Evolutionary conservation across 106 monocot genomes (phyloP), one percentile per base, ranked within the genome.

Genomic region (Acorus calamus): DNA sequence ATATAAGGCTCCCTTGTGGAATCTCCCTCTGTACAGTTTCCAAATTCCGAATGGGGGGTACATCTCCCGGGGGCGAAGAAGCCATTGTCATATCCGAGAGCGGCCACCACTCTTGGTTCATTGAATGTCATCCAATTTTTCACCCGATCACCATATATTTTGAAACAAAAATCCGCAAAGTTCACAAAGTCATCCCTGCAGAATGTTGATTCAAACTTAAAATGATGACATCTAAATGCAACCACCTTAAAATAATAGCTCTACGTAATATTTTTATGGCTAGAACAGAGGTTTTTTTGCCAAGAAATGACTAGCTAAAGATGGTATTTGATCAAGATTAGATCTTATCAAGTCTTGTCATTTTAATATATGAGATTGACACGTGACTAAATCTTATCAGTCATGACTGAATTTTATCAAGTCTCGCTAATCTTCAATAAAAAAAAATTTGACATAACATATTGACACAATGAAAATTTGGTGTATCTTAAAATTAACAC

Each of bases 121-220:
- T 96, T 96, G 45, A 90, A 96, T 47, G 94, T 90, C 68, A 87
- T 68, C 94, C 94, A 96, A 62, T 90, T 90, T 60, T 96, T 96
- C 48, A 96, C 94, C 58, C 90, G 84, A 57, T 96, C 94, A 10
- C 94, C 94, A 74, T 90, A 96, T 44, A 81, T 76, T 65, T 90
- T 80, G 75, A 96, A 96, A 59, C 94, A 96, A 55, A 90, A 90
- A 2, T 96, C 94, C 9, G 94, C 84, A 60, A 85, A 96, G 52
- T 96, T 78, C 14, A 81, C 86, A 66, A 64, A 96, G 4, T 70
- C 84, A 42, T 82, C 60, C 66, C 94, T 96, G 76, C 74, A 72
- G 6, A 3, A 10, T 10, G 59, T 58, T n/a, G 5, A 49, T 60
- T 42, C 14, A 65, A 10, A 8, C n/a, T 11, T 46, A 14, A 3